These are phyloP conservation scores for Karstenula rhodostoma DNA, from an alignment of 2,329 filamentous ascomycete genomes.

Conservation along the genomic window DNA sequence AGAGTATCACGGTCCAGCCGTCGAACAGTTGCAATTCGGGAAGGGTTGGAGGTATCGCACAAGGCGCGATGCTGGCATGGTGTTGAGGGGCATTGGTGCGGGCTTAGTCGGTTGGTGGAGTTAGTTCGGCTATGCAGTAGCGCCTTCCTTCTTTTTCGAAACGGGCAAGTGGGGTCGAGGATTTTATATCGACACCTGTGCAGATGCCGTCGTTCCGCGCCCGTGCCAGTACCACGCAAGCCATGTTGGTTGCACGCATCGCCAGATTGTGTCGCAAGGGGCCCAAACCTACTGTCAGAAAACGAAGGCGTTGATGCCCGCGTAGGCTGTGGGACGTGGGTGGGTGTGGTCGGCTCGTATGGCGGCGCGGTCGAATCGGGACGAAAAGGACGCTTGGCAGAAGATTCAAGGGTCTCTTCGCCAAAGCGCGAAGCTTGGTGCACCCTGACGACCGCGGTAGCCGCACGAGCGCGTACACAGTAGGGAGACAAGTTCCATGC, in stretches of 20 bases:
- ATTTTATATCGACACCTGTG: slow-evolving; percentile 16
- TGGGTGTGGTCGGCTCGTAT: neutral
- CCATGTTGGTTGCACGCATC: neutral
- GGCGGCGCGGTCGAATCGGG: slow-evolving; percentile 8
- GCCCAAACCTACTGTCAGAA: slow-evolving; percentile 5
- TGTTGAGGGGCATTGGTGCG: slow-evolving; percentile 40
- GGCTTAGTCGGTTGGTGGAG: slow-evolving; percentile 28
- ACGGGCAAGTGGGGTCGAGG: slow-evolving; percentile 40
- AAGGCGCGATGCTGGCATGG: slow-evolving; percentile 27
- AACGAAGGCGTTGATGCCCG: slow-evolving; percentile 6
- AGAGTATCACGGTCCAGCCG: neutral
- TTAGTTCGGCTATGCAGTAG: slow-evolving; percentile 27
- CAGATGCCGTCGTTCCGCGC: neutral
- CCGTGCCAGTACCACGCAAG: neutral
- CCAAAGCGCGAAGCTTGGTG: slow-evolving; percentile 25
- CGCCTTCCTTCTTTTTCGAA: slow-evolving; percentile 25
- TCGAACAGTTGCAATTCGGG: slow-evolving; percentile 1
- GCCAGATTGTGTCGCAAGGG: neutral
- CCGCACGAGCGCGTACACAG: slow-evolving; percentile 24
- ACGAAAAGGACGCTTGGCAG: slow-evolving; percentile 3
- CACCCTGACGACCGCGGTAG: slow-evolving; percentile 26
- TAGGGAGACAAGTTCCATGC: slow-evolving; percentile 1
- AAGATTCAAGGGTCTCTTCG: slow-evolving; percentile 13
- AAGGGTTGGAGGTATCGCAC: slow-evolving; percentile 13
- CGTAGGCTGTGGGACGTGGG: neutral